phyloP scores from a whole-genome alignment of 2,329 filamentous ascomycete genomes.

The Penicillium sp. region DNA sequence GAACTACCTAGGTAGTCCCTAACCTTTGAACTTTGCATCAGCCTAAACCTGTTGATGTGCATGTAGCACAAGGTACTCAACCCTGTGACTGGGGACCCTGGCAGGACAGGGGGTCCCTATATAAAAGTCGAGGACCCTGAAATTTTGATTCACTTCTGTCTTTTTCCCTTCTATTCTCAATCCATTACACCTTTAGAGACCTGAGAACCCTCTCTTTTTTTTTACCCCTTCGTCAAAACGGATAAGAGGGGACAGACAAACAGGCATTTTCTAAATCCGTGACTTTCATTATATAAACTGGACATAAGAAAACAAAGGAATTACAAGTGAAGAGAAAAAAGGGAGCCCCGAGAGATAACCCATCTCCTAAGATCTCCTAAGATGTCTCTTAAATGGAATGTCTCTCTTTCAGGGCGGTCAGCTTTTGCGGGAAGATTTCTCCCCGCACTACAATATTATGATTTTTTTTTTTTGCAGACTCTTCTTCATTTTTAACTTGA shows the following conservation, averaged over 20 bases:
- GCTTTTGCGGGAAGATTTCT: slow-evolving; percentile 21
- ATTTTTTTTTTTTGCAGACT: slow-evolving; percentile 14
- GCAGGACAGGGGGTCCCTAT: slow-evolving; percentile 13
- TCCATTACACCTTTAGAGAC: background rate
- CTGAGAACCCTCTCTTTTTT: background rate
- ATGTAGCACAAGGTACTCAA: slow-evolving; percentile 25
- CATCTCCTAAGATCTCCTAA: no score
- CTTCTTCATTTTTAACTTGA: slow-evolving; percentile 10
- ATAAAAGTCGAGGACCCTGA: slow-evolving; percentile 4
- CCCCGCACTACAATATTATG: slow-evolving; percentile 24
- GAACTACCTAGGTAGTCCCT: background rate
- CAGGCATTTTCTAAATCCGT: background rate
- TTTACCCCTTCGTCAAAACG: background rate
- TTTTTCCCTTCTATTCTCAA: background rate
- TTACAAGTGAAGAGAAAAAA: background rate
- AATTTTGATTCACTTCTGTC: background rate
- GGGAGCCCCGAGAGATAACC: background rate
- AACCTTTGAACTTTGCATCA: background rate
- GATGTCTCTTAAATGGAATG: no score
- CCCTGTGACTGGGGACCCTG: slow-evolving; percentile 22
- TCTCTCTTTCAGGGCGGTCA: slow-evolving; percentile 5
- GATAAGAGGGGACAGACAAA: background rate
- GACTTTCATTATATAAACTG: background rate
- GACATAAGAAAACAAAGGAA: background rate
- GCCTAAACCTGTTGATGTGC: no score